Base-by-base conservation (phyloP, 2,329 filamentous ascomycete genomes). In the Colletotrichum somersetense region DNA sequence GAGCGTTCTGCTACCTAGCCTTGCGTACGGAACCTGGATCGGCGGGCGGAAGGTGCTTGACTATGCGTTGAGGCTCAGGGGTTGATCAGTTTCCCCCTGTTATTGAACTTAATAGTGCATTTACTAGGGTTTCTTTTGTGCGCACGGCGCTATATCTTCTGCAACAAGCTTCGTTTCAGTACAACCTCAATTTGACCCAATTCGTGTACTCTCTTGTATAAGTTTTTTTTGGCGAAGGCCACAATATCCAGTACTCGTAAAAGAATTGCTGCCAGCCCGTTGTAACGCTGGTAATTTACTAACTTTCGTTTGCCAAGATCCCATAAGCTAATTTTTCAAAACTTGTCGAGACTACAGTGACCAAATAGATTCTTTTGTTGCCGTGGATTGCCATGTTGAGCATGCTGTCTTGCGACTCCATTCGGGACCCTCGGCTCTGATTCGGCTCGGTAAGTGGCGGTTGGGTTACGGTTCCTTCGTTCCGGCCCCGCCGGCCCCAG, bases 1-100 rank as follows among this genome's bases (percentile, higher is more conserved):
- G 70, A 72, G 53, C 48, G 61, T 72, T 3, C 38, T 70, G 20
- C 40, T 72, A 16, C 70, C 70, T 6, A 50, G 53, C 58, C 66
- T 72, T 8, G 70, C 70, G 14, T 72, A 72, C 44, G 70, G 70
- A 26, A 72, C 70, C 12, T 72, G 70, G 70, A 69, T 70, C 23
- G 70, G 59, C 11, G 70, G 70, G 33, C 66, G 70, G 23, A 62
- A 66, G n/a, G 53, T 50, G 23, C 44, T 72, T 59, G 70, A 72
- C 35, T 70, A 72, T 57, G 66, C 61, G 30, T 26, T 64, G 59
- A 72, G 61, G 26, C 46, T 72, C 23, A 55, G 61, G 40, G 40
- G 26, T 23, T 72, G 26, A 44, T 23, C 8, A 26, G 2, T 26
- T n/a, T 42, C 16, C 14, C 16, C 57, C 30, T 7, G 12, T n/a